Evolutionary conservation across 176 grass and related monocot genomes (phyloP), one percentile per base, ranked within the genome.

Genomic region (Eragrostis nindensis): DNA sequence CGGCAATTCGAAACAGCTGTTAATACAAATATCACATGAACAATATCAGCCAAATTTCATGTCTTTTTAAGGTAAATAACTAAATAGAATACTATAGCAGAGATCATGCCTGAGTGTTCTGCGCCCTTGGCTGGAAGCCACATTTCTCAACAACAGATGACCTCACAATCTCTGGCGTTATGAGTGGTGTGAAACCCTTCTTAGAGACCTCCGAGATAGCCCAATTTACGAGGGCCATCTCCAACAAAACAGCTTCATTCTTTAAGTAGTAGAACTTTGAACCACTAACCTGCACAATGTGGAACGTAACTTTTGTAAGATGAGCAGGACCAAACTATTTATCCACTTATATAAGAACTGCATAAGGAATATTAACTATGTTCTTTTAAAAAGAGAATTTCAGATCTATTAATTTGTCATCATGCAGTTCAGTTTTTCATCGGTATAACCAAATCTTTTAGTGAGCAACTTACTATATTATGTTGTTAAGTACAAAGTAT

Each of bases 201-300:
- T 93, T 98, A 78, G 92, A 91, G 65, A 98, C 95, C 66, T 98
- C 84, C 6, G 79, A 43, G 76, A 98, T 94, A 70, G 92, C 86
- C 92, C 90, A 98, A 78, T 87, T 98, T 62, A 98, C 68, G 71
- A 98, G 90, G 65, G 86, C 92, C 92, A 98, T 93, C 74, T 95
- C 92, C 39, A 98, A 73, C 54, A 98, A 87, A 70, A 95, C 95
- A 87, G 92, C 92, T 80, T 95, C 92, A 60, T 98, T 98, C 87
- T 98, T 98, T 82, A 98, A 87, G 79, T 98, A 95, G 78, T 95
- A 95, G 79, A 98, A 98, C 79, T 98, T 98, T 22, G 95, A 98
- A 67, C 95, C 95, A 69, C 90, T 95, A 30, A 98, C 95, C 92
- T 95, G 48, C 3, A 42, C 43, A 93, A 80, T 41, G 47, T 8